Conservation (phyloP, 2,329 filamentous ascomycete genomes). For the Amauroascus niger region DNA sequence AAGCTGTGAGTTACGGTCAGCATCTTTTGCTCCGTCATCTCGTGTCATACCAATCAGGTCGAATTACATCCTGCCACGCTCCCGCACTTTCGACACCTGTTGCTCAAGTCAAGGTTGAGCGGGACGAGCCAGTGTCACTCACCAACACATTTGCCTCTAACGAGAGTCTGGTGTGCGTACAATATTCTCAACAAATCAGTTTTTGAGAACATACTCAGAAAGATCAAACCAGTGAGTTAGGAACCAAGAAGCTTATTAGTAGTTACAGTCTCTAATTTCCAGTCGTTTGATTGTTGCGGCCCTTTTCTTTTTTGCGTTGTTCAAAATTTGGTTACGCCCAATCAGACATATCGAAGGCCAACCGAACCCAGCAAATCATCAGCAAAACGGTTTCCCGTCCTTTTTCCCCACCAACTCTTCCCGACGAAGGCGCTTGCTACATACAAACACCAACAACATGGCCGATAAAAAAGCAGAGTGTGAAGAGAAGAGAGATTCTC, state of each 20-base stretch:
- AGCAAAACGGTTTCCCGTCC: neutral
- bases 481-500: neutral
- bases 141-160: neutral
- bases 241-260: no score
- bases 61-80: constrained; percentile 10
- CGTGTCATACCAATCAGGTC: neutral
- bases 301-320: neutral
- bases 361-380: neutral
- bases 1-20: neutral
- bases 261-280: neutral
- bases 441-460: neutral
- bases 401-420: constrained; percentile 7
- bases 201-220: neutral
- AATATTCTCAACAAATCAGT: neutral
- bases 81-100: neutral
- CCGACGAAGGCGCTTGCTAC: neutral
- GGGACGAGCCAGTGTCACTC: neutral
- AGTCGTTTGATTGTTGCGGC: neutral
- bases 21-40: neutral
- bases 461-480: no score
- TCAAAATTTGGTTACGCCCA: neutral
- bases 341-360: neutral
- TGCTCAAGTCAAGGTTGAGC: neutral
- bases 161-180: no score
- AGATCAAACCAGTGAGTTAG: neutral